Conservation (phyloP, 2,329 filamentous ascomycete genomes). For the Aspergillus sp. region DNA sequence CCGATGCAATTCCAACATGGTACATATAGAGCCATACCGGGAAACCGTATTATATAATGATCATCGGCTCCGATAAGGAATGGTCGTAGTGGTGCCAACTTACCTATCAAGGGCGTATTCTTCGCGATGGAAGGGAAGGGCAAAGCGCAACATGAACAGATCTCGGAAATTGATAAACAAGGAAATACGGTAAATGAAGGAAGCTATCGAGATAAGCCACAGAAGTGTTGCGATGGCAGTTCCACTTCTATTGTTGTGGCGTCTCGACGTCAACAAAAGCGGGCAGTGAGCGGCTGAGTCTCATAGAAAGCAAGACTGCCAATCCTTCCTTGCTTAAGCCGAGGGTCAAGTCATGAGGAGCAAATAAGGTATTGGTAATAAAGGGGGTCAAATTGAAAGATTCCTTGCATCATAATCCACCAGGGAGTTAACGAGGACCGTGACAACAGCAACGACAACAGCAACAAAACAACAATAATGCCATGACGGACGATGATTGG, state of each 20-base stretch:
- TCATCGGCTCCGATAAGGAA: background rate
- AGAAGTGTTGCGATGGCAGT: background rate
- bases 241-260: conserved; percentile 18
- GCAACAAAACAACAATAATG: conserved; percentile 9
- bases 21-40: background rate
- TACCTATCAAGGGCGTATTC: conserved; percentile 11
- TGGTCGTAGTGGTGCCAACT: conserved; percentile 1
- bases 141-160: conserved; percentile 7
- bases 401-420: conserved; percentile 25
- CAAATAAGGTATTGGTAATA: background rate
- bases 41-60: background rate
- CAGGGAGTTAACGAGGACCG: conserved; percentile 1
- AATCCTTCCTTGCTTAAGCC: conserved; percentile 11
- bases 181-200: background rate
- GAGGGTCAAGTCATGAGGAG: conserved; percentile 1
- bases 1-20: background rate
- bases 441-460: conserved; percentile 10
- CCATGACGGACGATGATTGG: conserved; percentile 18
- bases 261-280: conserved; percentile 13
- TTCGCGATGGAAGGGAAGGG: conserved; percentile 4
- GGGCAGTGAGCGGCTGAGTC: conserved; percentile 7
- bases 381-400: background rate
- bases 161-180: conserved; percentile 3
- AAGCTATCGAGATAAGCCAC: conserved; percentile 8
- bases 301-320: conserved; percentile 5